phyloP scores from a whole-genome alignment of 176 grass and related monocot species.

The Hordeum marinum region DNA sequence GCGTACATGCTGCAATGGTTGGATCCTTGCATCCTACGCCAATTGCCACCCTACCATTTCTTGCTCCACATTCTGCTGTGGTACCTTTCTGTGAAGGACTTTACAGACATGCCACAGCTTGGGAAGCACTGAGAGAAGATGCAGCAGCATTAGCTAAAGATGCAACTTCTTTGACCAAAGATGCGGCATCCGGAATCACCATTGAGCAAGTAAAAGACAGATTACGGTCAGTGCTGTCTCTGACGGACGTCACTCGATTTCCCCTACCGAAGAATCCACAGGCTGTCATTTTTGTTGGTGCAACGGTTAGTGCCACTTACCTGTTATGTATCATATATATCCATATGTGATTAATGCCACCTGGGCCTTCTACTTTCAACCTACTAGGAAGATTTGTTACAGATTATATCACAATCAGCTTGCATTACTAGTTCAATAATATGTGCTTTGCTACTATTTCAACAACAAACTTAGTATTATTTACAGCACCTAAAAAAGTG shows the following conservation, averaged over 20 bases:
- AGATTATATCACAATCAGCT: background rate
- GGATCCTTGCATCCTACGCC: conserved; percentile 86
- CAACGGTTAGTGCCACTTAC: conserved; percentile 46
- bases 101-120: conserved; percentile 75
- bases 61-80: conserved; percentile 88
- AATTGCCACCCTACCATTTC: conserved; percentile 92
- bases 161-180: conserved; percentile 40
- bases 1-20: conserved; percentile 97
- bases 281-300: conserved; percentile 70
- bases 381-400: background rate
- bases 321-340: background rate
- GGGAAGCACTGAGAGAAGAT: conserved; percentile 86
- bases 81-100: conserved; percentile 92
- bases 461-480: background rate
- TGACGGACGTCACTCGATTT: conserved; percentile 87
- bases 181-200: conserved; percentile 21
- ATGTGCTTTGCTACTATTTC: background rate
- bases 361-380: background rate
- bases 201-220: conserved; percentile 77
- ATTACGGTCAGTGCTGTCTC: conserved; percentile 70
- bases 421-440: background rate
- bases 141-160: conserved; percentile 42
- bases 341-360: background rate
- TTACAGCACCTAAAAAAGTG: background rate
- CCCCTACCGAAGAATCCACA: conserved; percentile 68